Base-by-base conservation (phyloP, 208 protist genomes). In the Trypanosoma brucei region DNA sequence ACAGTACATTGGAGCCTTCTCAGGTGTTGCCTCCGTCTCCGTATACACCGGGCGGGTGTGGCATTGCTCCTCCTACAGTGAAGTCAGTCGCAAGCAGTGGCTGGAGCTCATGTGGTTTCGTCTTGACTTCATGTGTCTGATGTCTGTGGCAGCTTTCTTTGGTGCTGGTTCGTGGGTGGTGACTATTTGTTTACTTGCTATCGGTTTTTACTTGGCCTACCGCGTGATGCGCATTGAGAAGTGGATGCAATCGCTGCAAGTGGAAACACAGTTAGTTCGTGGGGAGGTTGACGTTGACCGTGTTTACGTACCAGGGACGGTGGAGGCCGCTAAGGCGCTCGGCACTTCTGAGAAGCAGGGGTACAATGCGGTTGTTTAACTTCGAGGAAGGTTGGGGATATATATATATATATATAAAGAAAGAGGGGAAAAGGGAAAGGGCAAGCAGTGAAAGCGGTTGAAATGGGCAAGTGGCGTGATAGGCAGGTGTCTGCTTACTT, bases 91-190 rank as follows among this genome's bases (percentile, higher is more conserved):
- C 44, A 74, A 80, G 53, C 68, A 86, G 55, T 93, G 86, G 83
- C 74, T 93, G 37, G 22, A 70, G 22, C 77, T 93, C 74, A 93
- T 88, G 86, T 93, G 86, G 86, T 84, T 93, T 59, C 80, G 86
- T 13, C 68, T 93, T 2, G 86, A 93, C 65, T 82, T 84, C 44
- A 83, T 90, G 62, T 86, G 78, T 59, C 38, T 93, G 40, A 79
- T 88, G 68, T 76, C 71, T 55, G 73, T 59, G 11, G 83, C 87
- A 34, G 82, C 82, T 8, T 57, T 90, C 35, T 45, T 90, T 31
- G 83, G 86, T 1, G 22, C 72, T 4, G 83, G 86, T 2, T 75
- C 65, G 36, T 88, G 83, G 79, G 39, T 86, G 4, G 68, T 93
- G 9, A 55, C 74, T 1, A 5, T 72, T 9, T 90, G 83, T 63